Conservation (phyloP, 2,329 filamentous ascomycete species). For the Monosporascus sp. region DNA sequence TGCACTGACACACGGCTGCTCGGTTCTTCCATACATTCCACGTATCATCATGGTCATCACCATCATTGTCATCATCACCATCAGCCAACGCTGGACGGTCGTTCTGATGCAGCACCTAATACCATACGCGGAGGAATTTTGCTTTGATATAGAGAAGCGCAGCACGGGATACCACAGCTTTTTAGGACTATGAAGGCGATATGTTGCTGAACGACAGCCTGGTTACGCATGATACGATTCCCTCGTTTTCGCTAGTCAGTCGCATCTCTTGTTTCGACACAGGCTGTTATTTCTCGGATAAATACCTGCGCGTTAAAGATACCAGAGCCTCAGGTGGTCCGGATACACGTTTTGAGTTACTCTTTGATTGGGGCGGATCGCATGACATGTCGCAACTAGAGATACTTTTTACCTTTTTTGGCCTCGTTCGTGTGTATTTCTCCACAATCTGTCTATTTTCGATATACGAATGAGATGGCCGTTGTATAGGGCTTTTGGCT, state of each 20-base stretch:
- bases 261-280: background rate
- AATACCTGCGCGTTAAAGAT: too few relatives aligned
- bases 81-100: background rate
- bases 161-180: background rate
- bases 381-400: too few relatives aligned
- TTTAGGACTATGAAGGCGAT: background rate
- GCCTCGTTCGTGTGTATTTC: too few relatives aligned
- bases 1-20: conserved; percentile 27
- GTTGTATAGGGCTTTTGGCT: too few relatives aligned
- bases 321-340: too few relatives aligned
- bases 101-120: background rate
- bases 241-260: background rate
- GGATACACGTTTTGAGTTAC: too few relatives aligned
- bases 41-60: background rate
- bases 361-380: too few relatives aligned
- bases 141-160: background rate
- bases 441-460: too few relatives aligned
- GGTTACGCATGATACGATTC: background rate
- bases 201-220: background rate
- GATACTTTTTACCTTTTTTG: too few relatives aligned
- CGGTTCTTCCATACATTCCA: background rate
- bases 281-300: background rate
- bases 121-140: background rate
- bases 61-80: background rate
- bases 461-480: too few relatives aligned